Percentiles rank a stretch among this genome's conserved stretches.
These are phyloP conservation scores for Phytopythium mirpurense DNA, from an alignment of 352 stramenopile genomes.

Conservation along the genomic window DNA sequence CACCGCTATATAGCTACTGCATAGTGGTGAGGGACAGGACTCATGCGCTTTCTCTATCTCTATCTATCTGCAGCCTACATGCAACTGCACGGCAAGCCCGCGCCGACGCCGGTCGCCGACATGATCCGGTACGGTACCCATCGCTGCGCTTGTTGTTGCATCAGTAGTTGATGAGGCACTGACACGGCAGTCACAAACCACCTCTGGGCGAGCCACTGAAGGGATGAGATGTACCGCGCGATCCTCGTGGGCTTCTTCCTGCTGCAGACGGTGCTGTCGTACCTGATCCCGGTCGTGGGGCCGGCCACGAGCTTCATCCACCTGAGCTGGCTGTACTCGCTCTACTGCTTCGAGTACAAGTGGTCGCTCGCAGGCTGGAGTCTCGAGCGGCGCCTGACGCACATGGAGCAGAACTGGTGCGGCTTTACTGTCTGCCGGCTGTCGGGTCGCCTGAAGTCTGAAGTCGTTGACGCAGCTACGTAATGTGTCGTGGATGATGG, in stretches of 20 bases:
- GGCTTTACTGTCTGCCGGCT: not conserved
- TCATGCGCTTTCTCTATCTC: not conserved
- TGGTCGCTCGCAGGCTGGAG: slow-evolving; percentile 85
- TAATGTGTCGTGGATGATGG: not conserved
- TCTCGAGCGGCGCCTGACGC: slow-evolving; percentile 65
- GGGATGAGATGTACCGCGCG: slow-evolving; percentile 81
- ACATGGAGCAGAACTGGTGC: slow-evolving; percentile 84
- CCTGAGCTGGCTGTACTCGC: slow-evolving; percentile 83
- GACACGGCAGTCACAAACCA: no score
- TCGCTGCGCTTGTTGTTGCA: no score
- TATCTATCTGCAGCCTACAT: slow-evolving; percentile 46
- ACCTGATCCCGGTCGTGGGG: slow-evolving; percentile 71
- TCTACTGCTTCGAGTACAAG: slow-evolving; percentile 92
- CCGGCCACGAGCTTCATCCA: slow-evolving; percentile 79
- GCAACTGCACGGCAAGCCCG: slow-evolving; percentile 77
- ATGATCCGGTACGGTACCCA: slow-evolving; percentile 82
- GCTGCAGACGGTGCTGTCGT: slow-evolving; percentile 79
- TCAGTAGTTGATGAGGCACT: no score
- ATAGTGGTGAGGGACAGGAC: no score
- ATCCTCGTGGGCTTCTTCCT: slow-evolving; percentile 86
- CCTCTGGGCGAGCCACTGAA: slow-evolving; percentile 5
- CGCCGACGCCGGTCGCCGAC: slow-evolving; percentile 63
- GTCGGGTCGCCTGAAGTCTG: not conserved
- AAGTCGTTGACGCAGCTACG: not conserved
- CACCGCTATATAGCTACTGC: no score